phyloP scores from a whole-genome alignment of 768 basidiomycete genomes.

The Naematelia encephala region DNA sequence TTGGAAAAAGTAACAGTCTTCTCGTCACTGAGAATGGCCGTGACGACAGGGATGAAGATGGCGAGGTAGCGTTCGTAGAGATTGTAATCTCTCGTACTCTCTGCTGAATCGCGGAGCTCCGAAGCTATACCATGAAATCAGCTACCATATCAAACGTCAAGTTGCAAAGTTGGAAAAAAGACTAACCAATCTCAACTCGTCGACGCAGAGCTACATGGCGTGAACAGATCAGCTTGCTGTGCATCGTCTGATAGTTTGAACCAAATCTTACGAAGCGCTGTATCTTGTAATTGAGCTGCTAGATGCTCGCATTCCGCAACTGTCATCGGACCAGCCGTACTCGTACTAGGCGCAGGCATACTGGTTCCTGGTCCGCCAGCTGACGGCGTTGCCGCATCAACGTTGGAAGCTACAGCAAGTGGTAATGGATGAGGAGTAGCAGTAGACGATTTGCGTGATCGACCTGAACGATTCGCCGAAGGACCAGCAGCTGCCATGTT shows the following conservation, averaged over 20 bases:
- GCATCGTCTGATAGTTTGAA: background rate
- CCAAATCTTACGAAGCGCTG: conserved; percentile 26
- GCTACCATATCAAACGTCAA: background rate
- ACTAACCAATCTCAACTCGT: conserved; percentile 27
- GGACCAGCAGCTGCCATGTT: conserved; percentile 14
- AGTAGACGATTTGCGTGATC: conserved; percentile 40
- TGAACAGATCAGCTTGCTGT: too few relatives aligned
- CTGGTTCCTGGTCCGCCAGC: conserved; percentile 19
- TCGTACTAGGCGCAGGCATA: conserved; percentile 29
- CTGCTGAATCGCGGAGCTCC: conserved; percentile 49
- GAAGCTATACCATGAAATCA: conserved; percentile 13
- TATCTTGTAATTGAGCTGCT: conserved; percentile 44
- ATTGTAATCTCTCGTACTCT: conserved; percentile 38
- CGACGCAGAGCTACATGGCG: conserved; percentile 20
- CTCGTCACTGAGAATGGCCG: conserved; percentile 35
- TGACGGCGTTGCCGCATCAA: conserved; percentile 27
- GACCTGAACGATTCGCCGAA: conserved; percentile 12
- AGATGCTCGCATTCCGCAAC: conserved; percentile 46
- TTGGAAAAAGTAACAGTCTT: conserved; percentile 52
- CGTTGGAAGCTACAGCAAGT: conserved; percentile 10
- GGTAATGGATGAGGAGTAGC: conserved; percentile 20
- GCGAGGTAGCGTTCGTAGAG: conserved; percentile 45
- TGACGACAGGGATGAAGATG: conserved; percentile 38
- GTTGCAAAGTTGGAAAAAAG: background rate
- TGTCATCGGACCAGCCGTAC: conserved; percentile 37